Evolutionary conservation across 2,329 filamentous ascomycete genomes (phyloP), one percentile per base, ranked within the genome.

Genomic region (Phialocephala sp.): DNA sequence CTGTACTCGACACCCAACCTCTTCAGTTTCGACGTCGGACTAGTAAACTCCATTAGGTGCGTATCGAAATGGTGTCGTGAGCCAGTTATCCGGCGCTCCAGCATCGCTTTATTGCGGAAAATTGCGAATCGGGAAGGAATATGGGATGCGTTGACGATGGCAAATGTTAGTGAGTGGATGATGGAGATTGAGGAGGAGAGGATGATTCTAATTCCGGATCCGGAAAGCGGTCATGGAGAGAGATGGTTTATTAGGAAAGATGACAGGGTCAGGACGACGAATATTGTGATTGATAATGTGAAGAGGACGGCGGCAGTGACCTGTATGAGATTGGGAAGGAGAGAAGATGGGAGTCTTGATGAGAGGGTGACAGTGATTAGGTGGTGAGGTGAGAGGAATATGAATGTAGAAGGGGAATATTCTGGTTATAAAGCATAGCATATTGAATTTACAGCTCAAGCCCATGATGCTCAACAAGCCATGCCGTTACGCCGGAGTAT

Each of bases 31-130:
- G 65, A 64, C 20, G 35, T 50, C 1, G 57, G 59, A 6, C 45
- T 66, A 8, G 60, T 63, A 14, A 63, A 63, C 39, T 61, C 65
- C 1, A 15, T 66, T 1, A 47, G 65, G 5, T 15, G 60, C 15
- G 41, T 66, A 14, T 59, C 65, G 27, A 59, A 59, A 32, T 66
- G 61, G 60, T 66, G 65, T 61, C 65, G 65, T 20, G 65, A 66
- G 36, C 65, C 65, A 11, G 41, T 14, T 8, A 58, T 61, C 6
- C 37, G 65, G 18, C 32, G 61, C 5, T 41, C 58, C 22, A 59
- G 56, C 24, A 63, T 63, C 43, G 57, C 50, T 22, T 24, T 66
- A 50, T 27, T 66, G 54, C 50, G 61, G 50, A 66, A 61, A 22
- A 22, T 57, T 9, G 62, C 27, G 20, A 54, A n/a, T 14, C 60